These are phyloP conservation scores for Astrothelium subdiscretum DNA, from an alignment of 495 filamentous ascomycete species.

Conservation along the genomic window DNA sequence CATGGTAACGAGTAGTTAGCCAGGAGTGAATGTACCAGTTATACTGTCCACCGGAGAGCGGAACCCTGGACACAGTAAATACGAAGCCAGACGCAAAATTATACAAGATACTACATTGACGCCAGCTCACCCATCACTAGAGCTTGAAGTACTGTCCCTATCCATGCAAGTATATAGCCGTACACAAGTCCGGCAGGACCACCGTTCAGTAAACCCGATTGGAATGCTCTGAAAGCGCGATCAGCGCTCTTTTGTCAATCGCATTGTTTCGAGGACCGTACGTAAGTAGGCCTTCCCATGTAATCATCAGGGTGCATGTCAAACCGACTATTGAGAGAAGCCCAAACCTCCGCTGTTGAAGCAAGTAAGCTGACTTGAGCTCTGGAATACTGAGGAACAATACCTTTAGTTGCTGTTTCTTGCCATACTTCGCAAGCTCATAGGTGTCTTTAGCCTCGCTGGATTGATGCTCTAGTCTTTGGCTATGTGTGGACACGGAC, in stretches of 20 bases:
- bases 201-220: conserved; percentile 7
- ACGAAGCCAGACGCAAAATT: no score
- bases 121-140: conserved; percentile 2
- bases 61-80: background rate
- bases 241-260: background rate
- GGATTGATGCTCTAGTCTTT: no score
- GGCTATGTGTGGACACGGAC: no score
- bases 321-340: conserved; percentile 11
- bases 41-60: conserved; percentile 9
- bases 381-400: no score
- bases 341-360: conserved; percentile 11
- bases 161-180: conserved; percentile 4
- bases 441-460: no score
- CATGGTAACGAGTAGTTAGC: background rate
- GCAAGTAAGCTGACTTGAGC: background rate
- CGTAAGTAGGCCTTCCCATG: conserved; percentile 9
- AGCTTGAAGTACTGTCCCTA: conserved; percentile 5
- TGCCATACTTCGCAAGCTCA: background rate
- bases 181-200: conserved; percentile 12
- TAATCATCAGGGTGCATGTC: conserved; percentile 6
- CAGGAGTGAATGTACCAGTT: background rate
- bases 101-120: no score
- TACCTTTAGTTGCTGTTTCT: background rate
- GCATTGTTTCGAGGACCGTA: background rate
- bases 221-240: background rate